Evolutionary conservation across 495 filamentous ascomycete genomes (phyloP).

Genomic region (Chaetomium fimeti): DNA sequence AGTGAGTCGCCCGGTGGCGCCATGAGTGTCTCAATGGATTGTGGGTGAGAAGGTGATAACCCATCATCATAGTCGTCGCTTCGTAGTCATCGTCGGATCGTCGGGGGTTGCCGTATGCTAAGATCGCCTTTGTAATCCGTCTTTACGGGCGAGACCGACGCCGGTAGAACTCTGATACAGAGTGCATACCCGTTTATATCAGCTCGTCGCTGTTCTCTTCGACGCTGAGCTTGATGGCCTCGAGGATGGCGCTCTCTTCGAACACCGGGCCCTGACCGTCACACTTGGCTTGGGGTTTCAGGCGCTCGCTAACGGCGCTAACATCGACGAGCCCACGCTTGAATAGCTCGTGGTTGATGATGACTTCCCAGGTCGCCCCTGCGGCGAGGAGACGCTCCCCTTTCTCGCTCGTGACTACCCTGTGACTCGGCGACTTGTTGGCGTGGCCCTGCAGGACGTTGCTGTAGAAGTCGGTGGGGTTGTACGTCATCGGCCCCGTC

Average conservation of each 20-base stretch:
- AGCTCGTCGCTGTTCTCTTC: constrained; percentile 72
- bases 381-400: constrained; percentile 79
- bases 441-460: constrained; percentile 54
- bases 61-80: neutral
- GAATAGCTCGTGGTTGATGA: constrained; percentile 78
- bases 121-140: neutral
- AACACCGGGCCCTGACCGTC: constrained; percentile 91
- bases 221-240: constrained; percentile 75
- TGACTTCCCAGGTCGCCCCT: constrained; percentile 85
- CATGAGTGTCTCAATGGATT: neutral
- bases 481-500: constrained; percentile 72
- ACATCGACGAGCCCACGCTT: constrained; percentile 83
- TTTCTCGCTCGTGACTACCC: constrained; percentile 63
- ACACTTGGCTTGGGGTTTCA: constrained; percentile 78
- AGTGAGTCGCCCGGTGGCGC: neutral
- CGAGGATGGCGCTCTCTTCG: constrained; percentile 68
- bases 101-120: neutral
- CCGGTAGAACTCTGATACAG: neutral
- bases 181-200: constrained; percentile 44
- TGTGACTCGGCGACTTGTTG: constrained; percentile 63
- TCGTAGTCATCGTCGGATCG: constrained; percentile 1
- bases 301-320: constrained; percentile 66
- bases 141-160: neutral
- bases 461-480: constrained; percentile 67
- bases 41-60: neutral